Evolutionary conservation across 2,329 filamentous ascomycete species (phyloP).

Genomic region (Paramyrothecium roridum): DNA sequence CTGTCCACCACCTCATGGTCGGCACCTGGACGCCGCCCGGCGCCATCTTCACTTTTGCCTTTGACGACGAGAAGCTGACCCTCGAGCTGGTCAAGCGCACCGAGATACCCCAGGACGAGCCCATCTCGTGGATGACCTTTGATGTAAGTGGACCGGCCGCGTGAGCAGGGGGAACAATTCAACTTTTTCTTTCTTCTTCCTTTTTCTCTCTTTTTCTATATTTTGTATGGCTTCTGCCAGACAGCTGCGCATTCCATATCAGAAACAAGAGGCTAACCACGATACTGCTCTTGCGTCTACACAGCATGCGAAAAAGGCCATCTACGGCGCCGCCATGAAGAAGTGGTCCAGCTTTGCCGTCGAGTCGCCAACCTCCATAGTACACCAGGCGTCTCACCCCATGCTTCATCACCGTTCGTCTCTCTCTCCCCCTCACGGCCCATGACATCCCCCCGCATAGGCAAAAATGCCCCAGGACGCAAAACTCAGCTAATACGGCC

Average conservation of each 20-base stretch:
- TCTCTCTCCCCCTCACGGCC: neutral
- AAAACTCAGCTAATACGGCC: neutral
- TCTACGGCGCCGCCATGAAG: conserved; percentile 91
- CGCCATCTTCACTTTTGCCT: conserved; percentile 84
- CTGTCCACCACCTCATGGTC: conserved; percentile 83
- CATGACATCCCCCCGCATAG: conserved; percentile 3
- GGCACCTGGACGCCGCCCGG: conserved; percentile 89
- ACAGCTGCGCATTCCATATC: too few relatives aligned
- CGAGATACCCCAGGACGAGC: conserved; percentile 76
- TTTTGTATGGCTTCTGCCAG: too few relatives aligned
- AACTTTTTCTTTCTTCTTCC: too few relatives aligned
- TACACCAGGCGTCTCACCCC: conserved; percentile 70
- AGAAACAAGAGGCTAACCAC: neutral
- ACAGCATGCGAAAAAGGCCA: conserved; percentile 76
- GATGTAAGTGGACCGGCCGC: conserved; percentile 55
- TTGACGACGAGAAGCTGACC: conserved; percentile 77
- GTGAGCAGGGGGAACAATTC: too few relatives aligned
- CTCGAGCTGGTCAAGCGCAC: conserved; percentile 77
- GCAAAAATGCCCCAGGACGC: neutral
- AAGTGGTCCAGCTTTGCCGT: conserved; percentile 85
- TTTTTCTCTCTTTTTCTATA: too few relatives aligned
- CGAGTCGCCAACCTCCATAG: conserved; percentile 70
- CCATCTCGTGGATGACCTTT: conserved; percentile 93
- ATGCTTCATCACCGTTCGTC: conserved; percentile 72
- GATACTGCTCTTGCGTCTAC: neutral